phyloP scores from a whole-genome alignment of 306 rosid species.

The Cyamopsis tetragonoloba region DNA sequence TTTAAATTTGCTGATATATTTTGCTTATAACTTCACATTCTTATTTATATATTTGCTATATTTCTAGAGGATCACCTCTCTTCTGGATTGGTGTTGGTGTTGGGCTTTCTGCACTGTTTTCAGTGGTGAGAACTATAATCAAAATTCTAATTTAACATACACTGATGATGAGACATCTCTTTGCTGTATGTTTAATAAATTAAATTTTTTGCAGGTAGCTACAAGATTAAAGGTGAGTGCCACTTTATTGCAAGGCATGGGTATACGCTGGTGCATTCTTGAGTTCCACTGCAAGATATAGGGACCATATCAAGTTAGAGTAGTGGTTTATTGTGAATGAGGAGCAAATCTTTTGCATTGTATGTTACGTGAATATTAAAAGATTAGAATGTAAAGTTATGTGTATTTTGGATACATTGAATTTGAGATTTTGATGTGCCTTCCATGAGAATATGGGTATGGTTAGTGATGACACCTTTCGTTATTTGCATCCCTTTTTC shows the following conservation, averaged over 20 bases:
- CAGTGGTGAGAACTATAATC: conserved; percentile 64
- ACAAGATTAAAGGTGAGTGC: conserved; percentile 73
- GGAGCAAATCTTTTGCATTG: neutral
- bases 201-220: conserved; percentile 65
- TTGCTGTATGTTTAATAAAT: conserved; percentile 34
- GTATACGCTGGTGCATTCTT: conserved; percentile 20
- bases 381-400: neutral
- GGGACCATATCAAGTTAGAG: neutral
- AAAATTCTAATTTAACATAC: conserved; percentile 1
- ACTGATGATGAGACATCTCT: conserved; percentile 2
- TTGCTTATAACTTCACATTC: conserved; percentile 11
- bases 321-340: neutral
- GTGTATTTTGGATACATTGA: neutral
- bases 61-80: conserved; percentile 84
- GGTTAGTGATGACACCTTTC: neutral
- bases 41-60: conserved; percentile 20
- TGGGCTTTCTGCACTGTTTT: conserved; percentile 84
- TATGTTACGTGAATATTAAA: neutral
- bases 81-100: conserved; percentile 98
- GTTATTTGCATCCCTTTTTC: neutral
- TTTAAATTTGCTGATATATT: neutral
- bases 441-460: neutral
- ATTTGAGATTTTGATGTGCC: neutral
- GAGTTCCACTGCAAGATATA: conserved; percentile 8
- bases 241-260: conserved; percentile 32